Evolutionary conservation across 495 filamentous ascomycete species (phyloP).

Genomic region (Xylaria grammica): DNA sequence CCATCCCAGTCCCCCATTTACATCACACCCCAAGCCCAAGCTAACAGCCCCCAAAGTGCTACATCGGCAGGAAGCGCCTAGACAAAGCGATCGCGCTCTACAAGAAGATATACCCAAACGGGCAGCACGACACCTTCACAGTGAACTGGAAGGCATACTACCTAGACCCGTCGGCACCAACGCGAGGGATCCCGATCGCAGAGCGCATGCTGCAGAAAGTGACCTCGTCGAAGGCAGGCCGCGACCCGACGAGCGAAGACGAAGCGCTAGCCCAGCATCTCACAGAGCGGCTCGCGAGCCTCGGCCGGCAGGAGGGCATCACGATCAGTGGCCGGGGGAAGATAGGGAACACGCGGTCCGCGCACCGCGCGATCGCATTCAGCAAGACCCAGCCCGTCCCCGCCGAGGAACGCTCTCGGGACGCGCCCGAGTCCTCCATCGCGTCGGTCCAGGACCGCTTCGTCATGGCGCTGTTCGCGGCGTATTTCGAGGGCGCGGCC

Average conservation of each 20-base stretch:
- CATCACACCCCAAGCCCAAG: too few relatives aligned
- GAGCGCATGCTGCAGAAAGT: conserved; percentile 10
- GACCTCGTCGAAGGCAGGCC: not conserved
- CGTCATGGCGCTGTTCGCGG: conserved; percentile 69
- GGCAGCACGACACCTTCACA: conserved; percentile 68
- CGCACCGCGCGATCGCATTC: conserved; percentile 75
- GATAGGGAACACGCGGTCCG: conserved; percentile 78
- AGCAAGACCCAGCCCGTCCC: conserved; percentile 56
- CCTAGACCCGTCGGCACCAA: conserved; percentile 49
- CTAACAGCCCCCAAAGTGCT: conserved; percentile 58
- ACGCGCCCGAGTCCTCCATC: conserved; percentile 30
- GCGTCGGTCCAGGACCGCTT: conserved; percentile 66
- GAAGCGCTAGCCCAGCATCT: conserved; percentile 64
- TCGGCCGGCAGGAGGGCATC: conserved; percentile 71
- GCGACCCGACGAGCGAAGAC: conserved; percentile 27
- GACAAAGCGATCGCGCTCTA: conserved; percentile 71
- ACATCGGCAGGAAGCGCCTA: conserved; percentile 79
- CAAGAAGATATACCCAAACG: conserved; percentile 60
- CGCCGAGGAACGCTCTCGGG: not conserved
- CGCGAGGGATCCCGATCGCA: not conserved
- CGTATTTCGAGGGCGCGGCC: conserved; percentile 77
- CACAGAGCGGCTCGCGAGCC: conserved; percentile 57
- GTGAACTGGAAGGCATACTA: conserved; percentile 81
- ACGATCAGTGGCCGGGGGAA: conserved; percentile 73
- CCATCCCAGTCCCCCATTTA: not conserved